Base-by-base conservation (phyloP, 2,329 filamentous ascomycete species). In the Arthrobotrys conoides region DNA sequence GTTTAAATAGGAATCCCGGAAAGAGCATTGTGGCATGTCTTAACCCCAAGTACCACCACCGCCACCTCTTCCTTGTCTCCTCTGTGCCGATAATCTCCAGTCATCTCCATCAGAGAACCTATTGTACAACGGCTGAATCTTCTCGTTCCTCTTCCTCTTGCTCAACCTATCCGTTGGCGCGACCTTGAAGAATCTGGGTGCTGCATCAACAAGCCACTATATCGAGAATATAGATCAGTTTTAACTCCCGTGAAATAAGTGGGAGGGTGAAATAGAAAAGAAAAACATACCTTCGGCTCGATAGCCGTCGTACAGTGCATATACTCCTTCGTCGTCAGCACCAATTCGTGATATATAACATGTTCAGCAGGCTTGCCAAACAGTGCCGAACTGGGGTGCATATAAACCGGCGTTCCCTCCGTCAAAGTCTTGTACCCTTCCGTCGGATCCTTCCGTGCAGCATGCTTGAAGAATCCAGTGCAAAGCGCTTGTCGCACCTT, bases 111-210 rank as follows among this genome's bases (percentile, higher is more conserved):
- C 92, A 1, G 91, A 92, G 85, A 93, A 97, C 83, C 94, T 92
- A 84, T 97, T 97, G 84, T 97, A 94, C 85, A 99, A 85, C 51
- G 96, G 96, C 87, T 97, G 93, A 70, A 99, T 98, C 71, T 95
- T 88, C 87, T 99, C 96, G 0, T 93, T 93, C 87, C 93, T 92
- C 89, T 96, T 96, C 83, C 96, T 87, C 88, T 97, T 97, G 80
- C 92, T 95, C 82, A 99, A 85, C 71, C 90, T 88, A 83, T 97
- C 93, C 41, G 92, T 95, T 0, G 93, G 91, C 18, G 96, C 95
- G 3, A 98, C 93, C 88, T 97, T 97, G 90, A 98, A 99, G 87
- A 98, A 99, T 0, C 94, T 97, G 9, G 96, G 96, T n/a, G 96
- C 96, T 12, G 94, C 95, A 82, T 97, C 94, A 0, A 98, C 94